Evolutionary conservation across 306 rosid species (phyloP).

Genomic region (Astragalus membranaceus): DNA sequence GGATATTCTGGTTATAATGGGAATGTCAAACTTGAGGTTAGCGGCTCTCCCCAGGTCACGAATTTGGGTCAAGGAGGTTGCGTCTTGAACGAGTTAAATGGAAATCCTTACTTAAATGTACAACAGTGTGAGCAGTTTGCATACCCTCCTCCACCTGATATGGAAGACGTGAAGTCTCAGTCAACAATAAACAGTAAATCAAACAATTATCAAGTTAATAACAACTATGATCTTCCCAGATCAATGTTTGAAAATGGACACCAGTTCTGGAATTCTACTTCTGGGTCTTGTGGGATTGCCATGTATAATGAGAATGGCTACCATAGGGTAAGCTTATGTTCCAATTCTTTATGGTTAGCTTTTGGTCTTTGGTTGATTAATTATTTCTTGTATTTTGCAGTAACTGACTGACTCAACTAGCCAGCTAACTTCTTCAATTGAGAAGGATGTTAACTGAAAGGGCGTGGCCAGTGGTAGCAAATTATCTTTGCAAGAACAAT

Average conservation of each 20-base stretch:
- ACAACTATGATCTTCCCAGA: conserved; percentile 39
- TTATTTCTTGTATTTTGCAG: conserved; percentile 40
- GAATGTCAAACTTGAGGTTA: conserved; percentile 39
- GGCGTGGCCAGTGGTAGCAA: neutral
- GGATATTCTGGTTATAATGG: conserved; percentile 43
- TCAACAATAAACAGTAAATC: conserved; percentile 29
- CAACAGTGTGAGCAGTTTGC: conserved; percentile 45
- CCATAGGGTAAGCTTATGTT: conserved; percentile 39
- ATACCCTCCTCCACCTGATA: conserved; percentile 38
- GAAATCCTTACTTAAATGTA: conserved; percentile 37
- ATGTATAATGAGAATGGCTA: conserved; percentile 45
- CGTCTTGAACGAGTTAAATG: conserved; percentile 41
- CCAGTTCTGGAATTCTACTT: conserved; percentile 49
- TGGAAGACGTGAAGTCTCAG: conserved; percentile 29
- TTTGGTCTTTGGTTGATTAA: conserved; percentile 13
- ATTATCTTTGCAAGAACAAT: neutral
- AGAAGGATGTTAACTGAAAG: conserved; percentile 20
- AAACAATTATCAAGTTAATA: conserved; percentile 45
- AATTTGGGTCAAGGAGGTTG: conserved; percentile 41
- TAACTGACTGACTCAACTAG: conserved; percentile 23
- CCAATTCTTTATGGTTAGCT: neutral
- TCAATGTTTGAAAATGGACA: conserved; percentile 48
- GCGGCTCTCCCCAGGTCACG: conserved; percentile 39
- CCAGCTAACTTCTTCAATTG: neutral
- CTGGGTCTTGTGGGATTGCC: conserved; percentile 51